Base-by-base conservation (phyloP, 805 yeast genomes). In the Wickerhamiella australiensis region DNA sequence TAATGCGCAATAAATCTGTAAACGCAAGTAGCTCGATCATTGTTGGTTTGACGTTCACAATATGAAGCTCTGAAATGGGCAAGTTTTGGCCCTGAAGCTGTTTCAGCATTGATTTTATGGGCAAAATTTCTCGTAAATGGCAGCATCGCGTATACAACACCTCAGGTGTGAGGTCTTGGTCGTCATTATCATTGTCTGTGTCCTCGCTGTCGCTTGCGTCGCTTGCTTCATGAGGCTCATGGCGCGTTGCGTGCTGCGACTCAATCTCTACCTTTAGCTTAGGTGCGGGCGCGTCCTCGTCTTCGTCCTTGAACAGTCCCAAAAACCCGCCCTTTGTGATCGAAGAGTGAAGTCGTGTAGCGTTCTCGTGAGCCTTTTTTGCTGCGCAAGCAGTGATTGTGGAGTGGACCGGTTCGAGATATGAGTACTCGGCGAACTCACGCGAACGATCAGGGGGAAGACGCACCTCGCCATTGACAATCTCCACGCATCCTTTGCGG, bases 61-160 rank as follows among this genome's bases (percentile, higher is more conserved):
- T 69, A 58, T 82, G 85, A 51, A 88, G 63, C 3, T 76, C 61
- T 5, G 85, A 79, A 21, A 88, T 64, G 3, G 95, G 94, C 0
- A 84, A 79, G 42, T 80, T 74, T 25, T 86, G 79, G 20, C 83
- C 85, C 59, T 79, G 79, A 53, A 88, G 73, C 61, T 85, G 95
- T 59, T 82, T 82, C 57, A 85, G 61, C 5, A 90, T 86, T 2
- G 94, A 90, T 2, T 95, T 90, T 46, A 88, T 88, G 1, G 97
- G 96, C 53, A 88, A 64, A 51, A 88, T 88, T 59, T 88, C 96
- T 50, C 96, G 71, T 52, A 88, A 68, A 64, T 88, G 96, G 62
- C 96, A 88, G 64, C 96, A 90, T 55, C 96, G 71, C 1, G 96
- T 85, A 65, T 88, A 88, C 59, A 90, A 71, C 42, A 78, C 74